Base-by-base conservation (phyloP, 2,329 filamentous ascomycete genomes). In the Stagonosporopsis tanaceti region DNA sequence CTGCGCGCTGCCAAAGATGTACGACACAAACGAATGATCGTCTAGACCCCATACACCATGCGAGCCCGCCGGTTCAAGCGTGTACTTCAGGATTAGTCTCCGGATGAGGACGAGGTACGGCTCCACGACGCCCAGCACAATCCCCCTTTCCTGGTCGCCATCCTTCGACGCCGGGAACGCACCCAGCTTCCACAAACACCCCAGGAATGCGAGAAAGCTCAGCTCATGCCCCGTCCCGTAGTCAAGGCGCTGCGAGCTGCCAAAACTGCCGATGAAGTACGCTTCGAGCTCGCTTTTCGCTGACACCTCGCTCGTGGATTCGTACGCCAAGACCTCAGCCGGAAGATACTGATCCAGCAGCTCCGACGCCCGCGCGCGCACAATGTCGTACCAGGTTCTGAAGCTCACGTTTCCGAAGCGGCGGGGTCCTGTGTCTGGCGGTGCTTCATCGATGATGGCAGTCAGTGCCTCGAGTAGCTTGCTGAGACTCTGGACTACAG, bases 41-140 rank as follows among this genome's bases (percentile, higher is more conserved):
- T 99, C 95, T n/a, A 99, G 83, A 20, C 95, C 95, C 95, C 95
- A 99, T 20, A 99, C 95, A 3, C 95, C 95, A 73, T 98, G 95
- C 1, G 94, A 96, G 2, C 95, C 95, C 6, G 95, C 95, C 4
- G 95, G 95, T 73, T 99, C 95, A 20, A 99, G 85, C 0, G 89
- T 97, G 75, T 98, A 99, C 2, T 89, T 94, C 47, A 92, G 81
- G 67, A 99, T 97, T 9, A 99, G 83, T 39, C 85, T 87, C 37
- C 95, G 89, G 42, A 97, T 82, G 2, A 98, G 88, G 30, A 82
- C 80, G n/a, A 96, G 81, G 70, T 96, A 96, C 84, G 90, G 91
- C 71, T 97, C 90, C 56, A 99, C 84, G 37, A 96, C 81, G 0
- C 89, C 89, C 9, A 96, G 80, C 1, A 97, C 91, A 59, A 98